Evolutionary conservation across 257 asterid species (phyloP).

Genomic region (Schizonepeta tenuifolia): DNA sequence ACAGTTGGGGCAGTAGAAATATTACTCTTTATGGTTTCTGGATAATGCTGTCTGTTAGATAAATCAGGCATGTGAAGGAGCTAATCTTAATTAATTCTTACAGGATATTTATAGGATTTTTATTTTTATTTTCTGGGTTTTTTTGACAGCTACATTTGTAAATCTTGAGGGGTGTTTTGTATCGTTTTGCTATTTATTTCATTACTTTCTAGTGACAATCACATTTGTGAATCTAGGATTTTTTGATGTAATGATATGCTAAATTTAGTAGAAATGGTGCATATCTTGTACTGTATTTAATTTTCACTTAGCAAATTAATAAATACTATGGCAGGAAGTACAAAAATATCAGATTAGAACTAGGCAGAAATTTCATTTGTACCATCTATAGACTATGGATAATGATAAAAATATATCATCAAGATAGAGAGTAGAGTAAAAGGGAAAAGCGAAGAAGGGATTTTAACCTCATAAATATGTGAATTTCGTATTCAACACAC

Average conservation of each 20-base stretch:
- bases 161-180: not conserved
- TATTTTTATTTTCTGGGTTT: not conserved
- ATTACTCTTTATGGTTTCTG: not conserved
- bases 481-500: not conserved
- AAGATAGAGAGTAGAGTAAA: not conserved
- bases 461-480: not conserved
- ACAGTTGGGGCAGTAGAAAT: conserved; percentile 10
- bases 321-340: not conserved
- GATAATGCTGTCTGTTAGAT: conserved; percentile 19
- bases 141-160: conserved; percentile 27
- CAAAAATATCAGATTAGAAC: not conserved
- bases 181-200: not conserved
- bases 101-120: conserved; percentile 18
- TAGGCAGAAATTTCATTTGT: not conserved
- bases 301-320: not conserved
- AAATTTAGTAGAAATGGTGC: too few species aligned
- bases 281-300: not conserved
- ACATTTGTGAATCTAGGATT: conserved; percentile 28
- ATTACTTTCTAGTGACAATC: not conserved
- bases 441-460: not conserved
- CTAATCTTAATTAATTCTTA: not conserved
- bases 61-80: conserved; percentile 27
- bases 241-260: not conserved
- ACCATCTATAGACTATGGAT: not conserved
- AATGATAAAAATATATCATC: not conserved